Conservation (phyloP, 305 asterid genomes). For the Fraxinus latifolia region DNA sequence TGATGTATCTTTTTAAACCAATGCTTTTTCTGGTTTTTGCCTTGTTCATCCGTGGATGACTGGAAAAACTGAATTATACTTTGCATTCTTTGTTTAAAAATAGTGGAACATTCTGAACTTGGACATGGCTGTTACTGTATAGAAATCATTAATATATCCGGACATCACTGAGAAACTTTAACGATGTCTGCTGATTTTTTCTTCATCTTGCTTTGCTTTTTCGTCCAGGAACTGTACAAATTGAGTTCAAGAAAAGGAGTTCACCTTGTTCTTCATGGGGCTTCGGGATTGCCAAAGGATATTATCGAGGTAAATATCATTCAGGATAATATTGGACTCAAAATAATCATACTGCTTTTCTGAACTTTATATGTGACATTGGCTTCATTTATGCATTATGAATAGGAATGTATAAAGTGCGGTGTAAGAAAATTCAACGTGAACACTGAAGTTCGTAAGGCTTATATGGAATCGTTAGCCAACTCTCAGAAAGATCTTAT, state of each 20-base stretch:
- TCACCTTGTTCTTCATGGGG: conserved; percentile 90
- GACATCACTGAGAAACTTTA: not conserved
- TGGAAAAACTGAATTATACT: not conserved
- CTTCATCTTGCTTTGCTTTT: not conserved
- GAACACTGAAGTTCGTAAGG: conserved; percentile 89
- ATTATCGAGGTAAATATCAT: conserved; percentile 57
- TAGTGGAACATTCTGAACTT: not conserved
- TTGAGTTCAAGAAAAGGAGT: conserved; percentile 69
- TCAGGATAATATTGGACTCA: not conserved
- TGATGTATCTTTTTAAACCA: not conserved
- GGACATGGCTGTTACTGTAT: not conserved
- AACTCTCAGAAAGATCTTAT: conserved; percentile 60
- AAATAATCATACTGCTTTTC: not conserved
- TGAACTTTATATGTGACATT: not conserved
- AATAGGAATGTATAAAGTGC: conserved; percentile 71
- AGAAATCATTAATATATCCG: no score
- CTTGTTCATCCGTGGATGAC: not conserved
- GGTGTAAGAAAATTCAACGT: conserved; percentile 93
- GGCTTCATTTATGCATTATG: not conserved
- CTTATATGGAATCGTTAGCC: conserved; percentile 63
- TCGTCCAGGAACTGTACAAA: conserved; percentile 61
- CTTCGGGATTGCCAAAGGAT: conserved; percentile 83
- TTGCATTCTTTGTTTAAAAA: not conserved
- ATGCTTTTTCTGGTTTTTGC: not conserved
- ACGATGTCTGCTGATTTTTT: not conserved